Evolutionary conservation across 345 rosid species (phyloP).

Genomic region (Salix suchowensis): DNA sequence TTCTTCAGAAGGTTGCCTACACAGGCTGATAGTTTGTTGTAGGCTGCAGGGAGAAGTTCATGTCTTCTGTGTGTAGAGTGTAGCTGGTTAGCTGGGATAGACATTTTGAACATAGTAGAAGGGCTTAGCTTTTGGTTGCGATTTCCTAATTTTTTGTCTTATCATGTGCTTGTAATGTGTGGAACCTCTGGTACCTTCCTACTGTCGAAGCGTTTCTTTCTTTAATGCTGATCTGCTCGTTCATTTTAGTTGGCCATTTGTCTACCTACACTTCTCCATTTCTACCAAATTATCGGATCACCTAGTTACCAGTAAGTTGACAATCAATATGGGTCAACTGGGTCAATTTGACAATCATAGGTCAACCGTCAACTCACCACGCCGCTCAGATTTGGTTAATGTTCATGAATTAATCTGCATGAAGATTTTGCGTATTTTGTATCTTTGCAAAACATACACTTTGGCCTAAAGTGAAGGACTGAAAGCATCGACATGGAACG

Average conservation of each 20-base stretch:
- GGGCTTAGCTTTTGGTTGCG: not conserved
- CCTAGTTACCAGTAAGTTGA: too few relatives aligned
- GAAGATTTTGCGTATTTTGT: too few relatives aligned
- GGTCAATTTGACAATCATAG: too few relatives aligned
- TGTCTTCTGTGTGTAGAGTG: not conserved
- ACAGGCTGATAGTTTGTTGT: constrained; percentile 62
- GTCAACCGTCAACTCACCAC: too few relatives aligned
- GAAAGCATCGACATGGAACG: too few relatives aligned
- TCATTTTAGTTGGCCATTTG: not conserved
- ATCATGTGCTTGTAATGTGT: not conserved
- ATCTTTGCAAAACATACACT: too few relatives aligned
- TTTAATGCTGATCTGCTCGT: not conserved
- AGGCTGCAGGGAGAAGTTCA: not conserved
- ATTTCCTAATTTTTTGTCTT: not conserved
- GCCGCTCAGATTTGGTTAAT: too few relatives aligned
- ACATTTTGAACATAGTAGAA: constrained; percentile 4
- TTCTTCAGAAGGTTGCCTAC: constrained; percentile 76
- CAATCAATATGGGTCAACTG: too few relatives aligned
- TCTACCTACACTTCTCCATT: not conserved
- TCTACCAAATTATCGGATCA: too few relatives aligned
- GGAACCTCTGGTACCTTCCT: not conserved
- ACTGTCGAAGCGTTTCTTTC: too few relatives aligned
- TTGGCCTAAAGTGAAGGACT: too few relatives aligned
- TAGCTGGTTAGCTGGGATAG: not conserved
- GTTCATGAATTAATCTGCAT: too few relatives aligned